Percentiles rank a stretch among this genome's conserved stretches.
phyloP scores from a whole-genome alignment of 495 filamentous ascomycete species.

The Podospora australis region DNA sequence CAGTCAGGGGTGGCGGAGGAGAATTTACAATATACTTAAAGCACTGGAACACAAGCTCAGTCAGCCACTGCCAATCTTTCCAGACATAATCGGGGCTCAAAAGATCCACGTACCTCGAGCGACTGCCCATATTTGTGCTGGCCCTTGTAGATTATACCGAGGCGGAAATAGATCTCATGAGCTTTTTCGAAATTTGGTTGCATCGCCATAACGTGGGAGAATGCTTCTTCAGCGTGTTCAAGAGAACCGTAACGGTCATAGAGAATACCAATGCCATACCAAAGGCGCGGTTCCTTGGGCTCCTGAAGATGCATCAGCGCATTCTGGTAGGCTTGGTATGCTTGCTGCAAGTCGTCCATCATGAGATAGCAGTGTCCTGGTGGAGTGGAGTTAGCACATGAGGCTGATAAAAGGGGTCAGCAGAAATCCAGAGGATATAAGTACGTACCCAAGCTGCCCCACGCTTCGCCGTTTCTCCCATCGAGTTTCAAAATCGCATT shows the following conservation, averaged over 20 bases:
- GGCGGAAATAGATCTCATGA: slow-evolving; percentile 97
- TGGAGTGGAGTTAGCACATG: too few relatives aligned
- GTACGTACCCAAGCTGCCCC: slow-evolving; percentile 80
- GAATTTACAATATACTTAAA: slow-evolving; percentile 97
- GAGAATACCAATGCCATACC: slow-evolving; percentile 98
- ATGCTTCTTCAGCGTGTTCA: slow-evolving; percentile 96
- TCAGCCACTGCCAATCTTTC: not conserved
- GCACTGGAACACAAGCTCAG: slow-evolving; percentile 50
- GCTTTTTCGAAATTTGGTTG: slow-evolving; percentile 97
- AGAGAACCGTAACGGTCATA: slow-evolving; percentile 96
- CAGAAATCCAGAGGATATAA: not conserved
- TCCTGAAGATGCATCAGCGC: slow-evolving; percentile 89
- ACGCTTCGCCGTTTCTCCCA: slow-evolving; percentile 82
- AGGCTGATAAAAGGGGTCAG: too few relatives aligned
- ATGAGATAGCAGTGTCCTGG: slow-evolving; percentile 92
- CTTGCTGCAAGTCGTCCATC: slow-evolving; percentile 98
- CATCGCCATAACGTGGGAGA: slow-evolving; percentile 99
- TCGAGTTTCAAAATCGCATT: slow-evolving; percentile 89
- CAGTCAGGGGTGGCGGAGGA: slow-evolving; percentile 85
- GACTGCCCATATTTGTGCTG: slow-evolving; percentile 91
- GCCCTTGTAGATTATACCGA: slow-evolving; percentile 99
- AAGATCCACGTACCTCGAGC: slow-evolving; percentile 72
- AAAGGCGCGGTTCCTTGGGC: slow-evolving; percentile 97
- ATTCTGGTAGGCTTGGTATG: slow-evolving; percentile 96
- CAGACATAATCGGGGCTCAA: not conserved